A percentile compares a stretch with the other conserved stretches of the same genome.
Conservation (phyloP, 1,139 yeast species). For the Zygoascus meyerae region DNA sequence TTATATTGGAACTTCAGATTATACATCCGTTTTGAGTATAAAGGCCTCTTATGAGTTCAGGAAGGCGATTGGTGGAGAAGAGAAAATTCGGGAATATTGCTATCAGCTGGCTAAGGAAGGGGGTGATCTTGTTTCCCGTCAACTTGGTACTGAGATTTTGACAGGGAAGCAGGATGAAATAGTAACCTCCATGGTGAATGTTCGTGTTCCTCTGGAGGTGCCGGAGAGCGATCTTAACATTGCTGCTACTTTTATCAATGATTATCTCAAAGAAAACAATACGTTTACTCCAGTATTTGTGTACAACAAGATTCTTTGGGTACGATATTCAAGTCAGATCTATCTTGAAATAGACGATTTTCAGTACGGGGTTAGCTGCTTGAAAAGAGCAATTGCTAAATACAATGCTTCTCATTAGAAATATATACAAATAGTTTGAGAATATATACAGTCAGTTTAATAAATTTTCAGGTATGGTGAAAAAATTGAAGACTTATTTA, state of each 20-base stretch:
- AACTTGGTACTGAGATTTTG: conserved; percentile 34
- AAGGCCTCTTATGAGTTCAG: conserved; percentile 49
- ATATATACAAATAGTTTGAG: too few relatives aligned
- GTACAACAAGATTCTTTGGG: conserved; percentile 42
- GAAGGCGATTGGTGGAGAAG: conserved; percentile 52
- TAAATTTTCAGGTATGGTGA: too few relatives aligned
- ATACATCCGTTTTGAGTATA: conserved; percentile 32
- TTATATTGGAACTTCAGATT: conserved; percentile 36
- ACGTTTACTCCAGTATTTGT: conserved; percentile 45
- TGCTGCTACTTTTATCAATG: conserved; percentile 15
- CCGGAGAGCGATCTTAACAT: conserved; percentile 12
- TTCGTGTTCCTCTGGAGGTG: conserved; percentile 38
- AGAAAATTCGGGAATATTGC: conserved; percentile 46
- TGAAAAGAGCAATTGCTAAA: conserved; percentile 21
- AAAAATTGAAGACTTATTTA: too few relatives aligned
- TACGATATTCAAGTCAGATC: conserved; percentile 55
- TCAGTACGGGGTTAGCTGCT: conserved; percentile 38
- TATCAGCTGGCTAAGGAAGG: conserved; percentile 41
- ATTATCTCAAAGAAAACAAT: conserved; percentile 28
- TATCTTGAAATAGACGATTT: conserved; percentile 55
- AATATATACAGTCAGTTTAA: too few relatives aligned
- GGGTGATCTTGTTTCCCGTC: conserved; percentile 35
- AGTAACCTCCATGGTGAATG: conserved; percentile 44
- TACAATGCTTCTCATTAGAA: not conserved
- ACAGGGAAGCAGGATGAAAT: conserved; percentile 32